Conservation (phyloP, 768 basidiomycete species). For the Suillus clintonianus region DNA sequence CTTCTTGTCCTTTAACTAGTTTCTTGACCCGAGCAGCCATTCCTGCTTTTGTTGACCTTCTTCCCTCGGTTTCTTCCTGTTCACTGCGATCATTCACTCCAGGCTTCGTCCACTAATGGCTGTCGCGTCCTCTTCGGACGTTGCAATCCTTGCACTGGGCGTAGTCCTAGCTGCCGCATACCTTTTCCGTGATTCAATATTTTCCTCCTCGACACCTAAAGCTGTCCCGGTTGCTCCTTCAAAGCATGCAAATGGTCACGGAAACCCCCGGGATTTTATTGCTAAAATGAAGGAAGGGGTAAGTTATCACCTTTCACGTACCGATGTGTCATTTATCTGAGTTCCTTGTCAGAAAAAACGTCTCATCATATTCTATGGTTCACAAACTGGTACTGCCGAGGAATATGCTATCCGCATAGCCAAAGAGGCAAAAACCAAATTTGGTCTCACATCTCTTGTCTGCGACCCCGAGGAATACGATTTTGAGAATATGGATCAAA, state of each 20-base stretch:
- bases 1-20: constrained; percentile 9
- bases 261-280: constrained; percentile 92
- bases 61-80: constrained; percentile 7
- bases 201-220: constrained; percentile 67
- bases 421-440: constrained; percentile 97
- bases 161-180: constrained; percentile 76
- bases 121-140: constrained; percentile 66
- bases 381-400: constrained; percentile 97
- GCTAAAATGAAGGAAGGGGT: constrained; percentile 94
- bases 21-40: neutral
- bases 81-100: constrained; percentile 1
- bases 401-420: constrained; percentile 97
- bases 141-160: constrained; percentile 71
- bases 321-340: constrained; percentile 12
- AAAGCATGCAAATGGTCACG: constrained; percentile 58
- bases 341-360: constrained; percentile 79
- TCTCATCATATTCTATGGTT: constrained; percentile 95
- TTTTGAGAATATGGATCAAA: constrained; percentile 90
- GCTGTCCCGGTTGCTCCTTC: constrained; percentile 47
- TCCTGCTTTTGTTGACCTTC: constrained; percentile 1
- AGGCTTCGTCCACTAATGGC: constrained; percentile 47
- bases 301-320: constrained; percentile 35
- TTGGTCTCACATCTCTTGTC: constrained; percentile 92
- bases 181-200: constrained; percentile 83
- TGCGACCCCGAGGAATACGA: constrained; percentile 99